Conservation (phyloP, 169 alveolate species). For the Cytauxzoon felis region DNA sequence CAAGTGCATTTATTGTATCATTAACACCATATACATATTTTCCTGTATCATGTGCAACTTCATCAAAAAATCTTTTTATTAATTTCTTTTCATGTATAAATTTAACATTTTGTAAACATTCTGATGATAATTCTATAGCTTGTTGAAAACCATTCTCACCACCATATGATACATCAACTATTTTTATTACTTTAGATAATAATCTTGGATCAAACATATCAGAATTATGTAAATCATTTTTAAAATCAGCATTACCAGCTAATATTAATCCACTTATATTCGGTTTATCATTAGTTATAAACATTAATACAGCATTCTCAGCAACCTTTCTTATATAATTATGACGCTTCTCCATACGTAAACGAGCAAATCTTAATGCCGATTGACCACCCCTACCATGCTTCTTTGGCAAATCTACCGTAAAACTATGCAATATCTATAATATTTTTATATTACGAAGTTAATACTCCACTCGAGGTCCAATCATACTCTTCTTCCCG, state of each 20-base stretch:
- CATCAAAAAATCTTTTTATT: constrained; percentile 92
- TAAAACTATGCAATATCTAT: constrained; percentile 82
- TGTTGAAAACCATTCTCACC: constrained; percentile 99
- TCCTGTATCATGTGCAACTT: constrained; percentile 97
- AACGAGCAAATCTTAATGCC: constrained; percentile 99
- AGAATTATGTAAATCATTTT: constrained; percentile 87
- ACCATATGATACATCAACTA: constrained; percentile 98
- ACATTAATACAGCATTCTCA: constrained; percentile 93
- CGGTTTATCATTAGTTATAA: constrained; percentile 93
- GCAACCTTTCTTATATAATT: constrained; percentile 97
- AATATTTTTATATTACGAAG: constrained; percentile 48
- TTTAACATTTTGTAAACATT: constrained; percentile 87
- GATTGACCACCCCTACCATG: constrained; percentile 99
- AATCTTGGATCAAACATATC: constrained; percentile 95
- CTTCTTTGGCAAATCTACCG: constrained; percentile 97
- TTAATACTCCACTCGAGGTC: constrained; percentile 31
- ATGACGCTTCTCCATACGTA: constrained; percentile 97
- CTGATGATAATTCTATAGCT: constrained; percentile 94
- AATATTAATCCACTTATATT: constrained; percentile 86
- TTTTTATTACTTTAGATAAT: constrained; percentile 86
- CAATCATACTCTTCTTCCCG: no score
- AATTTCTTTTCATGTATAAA: constrained; percentile 87
- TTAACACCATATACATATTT: constrained; percentile 94
- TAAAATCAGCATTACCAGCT: constrained; percentile 99
- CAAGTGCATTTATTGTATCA: constrained; percentile 91